Evolutionary conservation across 2,329 filamentous ascomycete species (phyloP).

Genomic region (Dactylellina haptotyla): DNA sequence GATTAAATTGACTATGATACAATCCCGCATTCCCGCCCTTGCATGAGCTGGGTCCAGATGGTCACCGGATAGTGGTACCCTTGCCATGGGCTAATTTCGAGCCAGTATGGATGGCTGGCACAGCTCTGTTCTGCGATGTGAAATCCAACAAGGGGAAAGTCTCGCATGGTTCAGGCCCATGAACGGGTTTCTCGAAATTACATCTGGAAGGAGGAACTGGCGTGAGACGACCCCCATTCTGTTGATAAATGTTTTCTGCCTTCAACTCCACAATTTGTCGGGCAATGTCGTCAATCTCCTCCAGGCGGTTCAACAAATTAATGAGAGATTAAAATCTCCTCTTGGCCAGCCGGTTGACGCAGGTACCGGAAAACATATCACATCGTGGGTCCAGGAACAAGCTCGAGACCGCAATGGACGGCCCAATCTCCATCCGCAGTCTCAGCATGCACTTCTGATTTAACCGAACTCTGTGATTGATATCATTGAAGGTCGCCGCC

Average conservation of each 20-base stretch:
- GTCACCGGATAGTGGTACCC: slow-evolving; percentile 52
- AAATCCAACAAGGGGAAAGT: slow-evolving; percentile 34
- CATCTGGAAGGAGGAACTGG: slow-evolving; percentile 45
- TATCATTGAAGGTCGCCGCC: slow-evolving; percentile 32
- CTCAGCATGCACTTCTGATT: slow-evolving; percentile 37
- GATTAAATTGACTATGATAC: slow-evolving; percentile 52
- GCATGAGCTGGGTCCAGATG: slow-evolving; percentile 54
- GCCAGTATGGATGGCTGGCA: slow-evolving; percentile 32
- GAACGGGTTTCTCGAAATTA: slow-evolving; percentile 43
- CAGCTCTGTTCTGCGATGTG: slow-evolving; percentile 5
- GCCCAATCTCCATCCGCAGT: slow-evolving; percentile 37
- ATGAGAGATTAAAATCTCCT: slow-evolving; percentile 41
- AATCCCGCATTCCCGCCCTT: slow-evolving; percentile 55
- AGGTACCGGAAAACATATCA: slow-evolving; percentile 53
- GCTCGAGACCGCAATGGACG: slow-evolving; percentile 12
- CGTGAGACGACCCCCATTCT: slow-evolving; percentile 8
- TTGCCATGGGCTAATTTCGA: slow-evolving; percentile 45
- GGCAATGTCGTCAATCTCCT: slow-evolving; percentile 46
- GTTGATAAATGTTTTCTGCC: slow-evolving; percentile 17
- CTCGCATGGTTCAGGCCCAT: slow-evolving; percentile 26
- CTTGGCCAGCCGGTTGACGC: slow-evolving; percentile 40
- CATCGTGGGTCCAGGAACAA: slow-evolving; percentile 35
- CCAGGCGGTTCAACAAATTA: slow-evolving; percentile 37
- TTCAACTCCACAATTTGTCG: slow-evolving; percentile 36
- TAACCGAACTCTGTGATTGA: slow-evolving; percentile 43